Percentiles rank a stretch among this genome's conserved stretches.
phyloP scores from a whole-genome alignment of 2,329 filamentous ascomycete genomes.

The Sclerotinia minor region DNA sequence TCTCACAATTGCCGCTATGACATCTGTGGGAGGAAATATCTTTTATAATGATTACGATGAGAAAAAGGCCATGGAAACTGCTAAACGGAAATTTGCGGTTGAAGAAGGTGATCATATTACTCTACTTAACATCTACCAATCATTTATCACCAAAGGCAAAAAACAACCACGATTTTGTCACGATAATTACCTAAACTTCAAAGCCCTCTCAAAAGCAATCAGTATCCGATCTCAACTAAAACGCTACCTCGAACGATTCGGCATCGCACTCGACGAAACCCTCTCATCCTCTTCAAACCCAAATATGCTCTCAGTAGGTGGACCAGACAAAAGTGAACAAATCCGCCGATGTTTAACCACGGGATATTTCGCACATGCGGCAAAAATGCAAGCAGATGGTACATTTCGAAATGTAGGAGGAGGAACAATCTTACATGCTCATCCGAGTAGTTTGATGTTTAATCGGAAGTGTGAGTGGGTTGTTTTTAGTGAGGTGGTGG shows the following conservation, averaged over 20 bases:
- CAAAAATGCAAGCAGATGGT: conserved; percentile 90
- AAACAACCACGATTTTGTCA: conserved; percentile 86
- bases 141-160: conserved; percentile 78
- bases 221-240: conserved; percentile 85
- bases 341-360: conserved; percentile 83
- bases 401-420: conserved; percentile 85
- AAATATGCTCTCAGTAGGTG: conserved; percentile 44
- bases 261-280: conserved; percentile 66
- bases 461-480: conserved; percentile 97
- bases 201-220: conserved; percentile 76
- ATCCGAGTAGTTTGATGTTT: conserved; percentile 93
- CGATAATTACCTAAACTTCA: conserved; percentile 84
- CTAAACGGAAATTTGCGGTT: conserved; percentile 78
- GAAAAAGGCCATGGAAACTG: conserved; percentile 71
- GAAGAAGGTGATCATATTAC: conserved; percentile 95
- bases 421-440: conserved; percentile 75
- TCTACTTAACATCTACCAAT: conserved; percentile 87
- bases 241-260: conserved; percentile 83
- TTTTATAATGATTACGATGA: conserved; percentile 81
- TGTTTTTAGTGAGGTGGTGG: conserved; percentile 89
- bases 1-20: conserved; percentile 91
- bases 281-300: conserved; percentile 45
- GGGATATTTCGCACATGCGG: conserved; percentile 91
- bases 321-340: conserved; percentile 61
- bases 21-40: conserved; percentile 76